Conservation (phyloP, 2,329 filamentous ascomycete genomes). For the Arthrobotrys sinensis region DNA sequence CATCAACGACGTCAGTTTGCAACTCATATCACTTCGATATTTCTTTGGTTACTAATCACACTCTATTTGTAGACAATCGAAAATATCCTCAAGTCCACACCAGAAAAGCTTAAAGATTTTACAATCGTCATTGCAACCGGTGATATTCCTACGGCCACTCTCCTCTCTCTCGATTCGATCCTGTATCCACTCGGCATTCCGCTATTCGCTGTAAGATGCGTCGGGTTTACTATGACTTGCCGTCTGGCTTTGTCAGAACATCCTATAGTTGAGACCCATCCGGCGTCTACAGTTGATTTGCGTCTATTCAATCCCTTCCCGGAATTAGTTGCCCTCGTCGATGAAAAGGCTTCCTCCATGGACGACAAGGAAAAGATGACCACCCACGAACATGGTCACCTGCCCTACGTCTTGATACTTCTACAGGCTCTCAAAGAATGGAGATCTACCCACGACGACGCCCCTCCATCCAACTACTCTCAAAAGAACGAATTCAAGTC, state of each 20-base stretch:
- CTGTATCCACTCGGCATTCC: conserved; percentile 73
- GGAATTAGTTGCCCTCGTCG: conserved; percentile 79
- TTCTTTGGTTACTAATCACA: conserved; percentile 21
- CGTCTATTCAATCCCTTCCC: conserved; percentile 88
- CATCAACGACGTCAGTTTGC: conserved; percentile 71
- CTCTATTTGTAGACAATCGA: conserved; percentile 24
- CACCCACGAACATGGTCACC: conserved; percentile 88
- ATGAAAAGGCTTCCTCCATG: conserved; percentile 76
- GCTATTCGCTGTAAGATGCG: conserved; percentile 85
- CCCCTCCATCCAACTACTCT: conserved; percentile 80
- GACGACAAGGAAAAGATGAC: conserved; percentile 69
- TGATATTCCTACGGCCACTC: conserved; percentile 57
- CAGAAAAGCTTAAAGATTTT: conserved; percentile 48
- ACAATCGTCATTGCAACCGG: conserved; percentile 54
- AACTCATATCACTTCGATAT: not conserved
- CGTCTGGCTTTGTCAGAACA: conserved; percentile 81
- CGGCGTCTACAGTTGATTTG: conserved; percentile 88
- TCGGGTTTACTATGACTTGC: conserved; percentile 92
- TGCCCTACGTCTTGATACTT: conserved; percentile 88
- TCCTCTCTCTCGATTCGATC: conserved; percentile 60
- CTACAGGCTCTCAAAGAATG: conserved; percentile 86
- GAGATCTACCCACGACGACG: conserved; percentile 79
- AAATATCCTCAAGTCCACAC: conserved; percentile 37
- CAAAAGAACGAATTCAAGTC: conserved; percentile 89
- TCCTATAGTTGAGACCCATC: conserved; percentile 95